Conservation (phyloP, 345 rosid genomes). For the Reutealis trisperma region DNA sequence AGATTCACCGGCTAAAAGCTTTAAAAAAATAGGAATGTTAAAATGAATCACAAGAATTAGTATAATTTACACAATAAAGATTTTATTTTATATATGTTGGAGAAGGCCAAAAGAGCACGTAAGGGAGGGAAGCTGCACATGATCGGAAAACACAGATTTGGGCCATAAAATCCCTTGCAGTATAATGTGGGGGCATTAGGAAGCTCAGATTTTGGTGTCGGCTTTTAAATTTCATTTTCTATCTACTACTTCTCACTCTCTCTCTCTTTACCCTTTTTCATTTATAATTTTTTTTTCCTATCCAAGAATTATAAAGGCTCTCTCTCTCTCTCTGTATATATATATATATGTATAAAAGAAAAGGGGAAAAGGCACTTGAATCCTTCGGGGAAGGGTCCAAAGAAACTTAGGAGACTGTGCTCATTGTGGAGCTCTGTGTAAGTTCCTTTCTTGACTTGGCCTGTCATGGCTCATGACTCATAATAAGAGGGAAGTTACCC, state of each 20-base stretch:
- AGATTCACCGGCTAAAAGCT: too few relatives aligned
- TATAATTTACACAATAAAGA: too few relatives aligned
- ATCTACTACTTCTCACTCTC: too few relatives aligned
- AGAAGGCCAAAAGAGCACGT: not conserved
- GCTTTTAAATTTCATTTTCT: conserved; percentile 6
- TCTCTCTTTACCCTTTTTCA: not conserved
- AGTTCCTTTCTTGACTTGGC: not conserved
- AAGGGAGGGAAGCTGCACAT: not conserved
- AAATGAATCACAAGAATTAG: too few relatives aligned
- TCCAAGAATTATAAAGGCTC: too few relatives aligned
- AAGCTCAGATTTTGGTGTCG: conserved; percentile 17
- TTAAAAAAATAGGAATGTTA: too few relatives aligned
- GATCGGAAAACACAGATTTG: not conserved
- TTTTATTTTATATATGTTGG: not conserved
- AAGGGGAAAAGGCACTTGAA: conserved; percentile 9
- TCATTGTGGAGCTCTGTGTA: conserved; percentile 14
- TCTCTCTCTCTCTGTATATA: too few relatives aligned
- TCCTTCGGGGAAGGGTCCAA: not conserved
- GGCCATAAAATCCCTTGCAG: conserved; percentile 9
- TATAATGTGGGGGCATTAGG: not conserved
- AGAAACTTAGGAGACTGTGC: conserved; percentile 11
- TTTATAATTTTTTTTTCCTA: too few relatives aligned
- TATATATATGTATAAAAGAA: too few relatives aligned
- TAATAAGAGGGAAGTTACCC: too few relatives aligned
- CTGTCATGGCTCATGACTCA: too few relatives aligned